Percentiles rank a stretch among this genome's conserved stretches.
Evolutionary conservation across 1,284 basidiomycete genomes (phyloP).

Genomic region (Sutorius eximius): DNA sequence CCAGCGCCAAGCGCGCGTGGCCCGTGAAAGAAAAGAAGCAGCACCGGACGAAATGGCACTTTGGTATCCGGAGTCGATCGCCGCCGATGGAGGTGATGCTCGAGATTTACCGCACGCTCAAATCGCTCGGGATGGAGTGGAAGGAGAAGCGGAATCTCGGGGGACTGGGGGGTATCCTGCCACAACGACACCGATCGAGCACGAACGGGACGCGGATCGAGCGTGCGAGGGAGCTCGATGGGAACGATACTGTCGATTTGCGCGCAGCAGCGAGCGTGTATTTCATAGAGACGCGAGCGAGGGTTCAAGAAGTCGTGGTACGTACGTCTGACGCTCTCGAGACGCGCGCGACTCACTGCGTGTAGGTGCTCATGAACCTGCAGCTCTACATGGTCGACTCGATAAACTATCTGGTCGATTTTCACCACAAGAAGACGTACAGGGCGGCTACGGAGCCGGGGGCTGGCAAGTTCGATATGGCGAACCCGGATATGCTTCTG

Average conservation of each 20-base stretch:
- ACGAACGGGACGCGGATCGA: conserved; percentile 51
- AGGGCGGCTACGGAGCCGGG: conserved; percentile 59
- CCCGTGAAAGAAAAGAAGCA: conserved; percentile 59
- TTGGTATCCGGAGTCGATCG: conserved; percentile 92
- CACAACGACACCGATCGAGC: conserved; percentile 23
- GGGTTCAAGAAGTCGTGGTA: conserved; percentile 89
- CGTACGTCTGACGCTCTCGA: conserved; percentile 26
- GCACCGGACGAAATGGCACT: conserved; percentile 90
- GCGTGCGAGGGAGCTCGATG: conserved; percentile 64
- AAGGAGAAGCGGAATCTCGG: conserved; percentile 77
- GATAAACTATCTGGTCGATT: conserved; percentile 96
- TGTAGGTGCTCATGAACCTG: conserved; percentile 93
- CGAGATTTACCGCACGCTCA: conserved; percentile 94
- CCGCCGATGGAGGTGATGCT: conserved; percentile 99
- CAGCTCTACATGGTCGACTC: conserved; percentile 96
- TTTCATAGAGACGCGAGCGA: conserved; percentile 91
- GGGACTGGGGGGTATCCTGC: conserved; percentile 52
- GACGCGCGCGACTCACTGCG: no score
- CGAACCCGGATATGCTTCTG: conserved; percentile 46
- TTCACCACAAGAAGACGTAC: conserved; percentile 95
- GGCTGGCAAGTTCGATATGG: conserved; percentile 69
- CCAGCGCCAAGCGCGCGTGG: conserved; percentile 56
- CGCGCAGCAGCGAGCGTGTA: conserved; percentile 77
- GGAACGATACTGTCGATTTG: conserved; percentile 60
- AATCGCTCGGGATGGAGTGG: conserved; percentile 97